Percentiles rank a stretch among this genome's conserved stretches.
These are phyloP conservation scores for Fusarium compactum DNA, from an alignment of 2,329 filamentous ascomycete genomes.

Conservation along the genomic window DNA sequence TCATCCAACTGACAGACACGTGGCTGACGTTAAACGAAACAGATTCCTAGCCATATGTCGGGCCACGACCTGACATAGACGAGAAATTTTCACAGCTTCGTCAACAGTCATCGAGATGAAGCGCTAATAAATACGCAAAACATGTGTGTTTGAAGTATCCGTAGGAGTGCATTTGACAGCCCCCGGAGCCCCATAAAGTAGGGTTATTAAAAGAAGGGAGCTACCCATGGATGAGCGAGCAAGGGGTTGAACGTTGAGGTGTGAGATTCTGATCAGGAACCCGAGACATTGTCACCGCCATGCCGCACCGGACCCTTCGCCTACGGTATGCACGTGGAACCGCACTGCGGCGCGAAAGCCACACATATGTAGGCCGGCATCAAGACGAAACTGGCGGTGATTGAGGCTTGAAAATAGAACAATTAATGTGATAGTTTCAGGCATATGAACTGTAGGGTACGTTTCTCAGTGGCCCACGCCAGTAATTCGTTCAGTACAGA, in stretches of 20 bases:
- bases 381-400: constrained; percentile 46
- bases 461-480: constrained; percentile 8
- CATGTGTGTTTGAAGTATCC: constrained; percentile 19
- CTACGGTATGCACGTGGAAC: constrained; percentile 42
- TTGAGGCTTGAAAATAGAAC: constrained; percentile 29
- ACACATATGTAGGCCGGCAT: constrained; percentile 37
- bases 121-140: constrained; percentile 18
- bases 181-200: constrained; percentile 35
- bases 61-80: constrained; percentile 18
- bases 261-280: constrained; percentile 43
- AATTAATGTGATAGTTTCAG: constrained; percentile 41
- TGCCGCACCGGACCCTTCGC: constrained; percentile 38
- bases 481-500: background rate
- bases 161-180: constrained; percentile 10
- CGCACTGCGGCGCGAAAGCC: constrained; percentile 37
- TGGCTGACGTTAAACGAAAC: constrained; percentile 31
- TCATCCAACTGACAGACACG: constrained; percentile 26
- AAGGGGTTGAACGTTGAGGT: constrained; percentile 29
- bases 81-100: background rate
- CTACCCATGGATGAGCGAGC: constrained; percentile 22
- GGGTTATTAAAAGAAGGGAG: constrained; percentile 21
- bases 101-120: constrained; percentile 9
- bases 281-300: constrained; percentile 49
- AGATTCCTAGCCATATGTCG: constrained; percentile 23
- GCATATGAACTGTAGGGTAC: constrained; percentile 24